Conservation (phyloP, 768 basidiomycete genomes). For the Tephrocybe rancida region DNA sequence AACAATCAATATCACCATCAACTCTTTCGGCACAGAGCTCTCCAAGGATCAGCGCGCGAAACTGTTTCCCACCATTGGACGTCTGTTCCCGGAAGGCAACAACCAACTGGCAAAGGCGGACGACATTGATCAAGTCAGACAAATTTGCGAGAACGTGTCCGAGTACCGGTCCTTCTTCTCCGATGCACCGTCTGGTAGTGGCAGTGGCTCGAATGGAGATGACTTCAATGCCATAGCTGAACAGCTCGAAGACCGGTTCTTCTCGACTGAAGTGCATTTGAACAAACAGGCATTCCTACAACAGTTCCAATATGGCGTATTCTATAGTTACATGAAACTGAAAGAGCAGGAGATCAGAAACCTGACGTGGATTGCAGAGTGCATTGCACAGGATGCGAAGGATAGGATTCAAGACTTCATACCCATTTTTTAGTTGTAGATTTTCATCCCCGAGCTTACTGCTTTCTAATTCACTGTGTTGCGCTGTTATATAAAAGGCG, state of each 20-base stretch:
- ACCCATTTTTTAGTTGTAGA: constrained; percentile 70
- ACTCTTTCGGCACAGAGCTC: constrained; percentile 95
- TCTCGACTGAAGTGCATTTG: constrained; percentile 87
- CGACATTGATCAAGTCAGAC: constrained; percentile 91
- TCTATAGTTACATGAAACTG: constrained; percentile 89
- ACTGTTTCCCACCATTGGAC: constrained; percentile 92
- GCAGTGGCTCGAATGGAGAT: constrained; percentile 33
- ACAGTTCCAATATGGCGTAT: constrained; percentile 94
- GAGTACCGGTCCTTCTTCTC: constrained; percentile 94
- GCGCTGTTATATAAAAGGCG: background rate
- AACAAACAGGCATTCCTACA: constrained; percentile 97
- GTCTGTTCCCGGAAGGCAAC: constrained; percentile 94
- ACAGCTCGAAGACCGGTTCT: constrained; percentile 92
- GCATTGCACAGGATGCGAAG: constrained; percentile 95
- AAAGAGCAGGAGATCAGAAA: constrained; percentile 92
- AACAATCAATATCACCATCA: constrained; percentile 98
- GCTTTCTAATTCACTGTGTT: constrained; percentile 1
- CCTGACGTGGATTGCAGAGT: constrained; percentile 94
- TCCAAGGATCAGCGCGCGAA: constrained; percentile 93
- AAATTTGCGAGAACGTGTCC: constrained; percentile 81
- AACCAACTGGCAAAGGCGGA: constrained; percentile 92
- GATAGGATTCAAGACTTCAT: constrained; percentile 96
- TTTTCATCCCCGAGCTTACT: background rate
- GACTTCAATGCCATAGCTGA: constrained; percentile 50
- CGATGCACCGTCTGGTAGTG: constrained; percentile 34